Conservation (phyloP, 305 asterid genomes). For the Fraxinus floribunda region DNA sequence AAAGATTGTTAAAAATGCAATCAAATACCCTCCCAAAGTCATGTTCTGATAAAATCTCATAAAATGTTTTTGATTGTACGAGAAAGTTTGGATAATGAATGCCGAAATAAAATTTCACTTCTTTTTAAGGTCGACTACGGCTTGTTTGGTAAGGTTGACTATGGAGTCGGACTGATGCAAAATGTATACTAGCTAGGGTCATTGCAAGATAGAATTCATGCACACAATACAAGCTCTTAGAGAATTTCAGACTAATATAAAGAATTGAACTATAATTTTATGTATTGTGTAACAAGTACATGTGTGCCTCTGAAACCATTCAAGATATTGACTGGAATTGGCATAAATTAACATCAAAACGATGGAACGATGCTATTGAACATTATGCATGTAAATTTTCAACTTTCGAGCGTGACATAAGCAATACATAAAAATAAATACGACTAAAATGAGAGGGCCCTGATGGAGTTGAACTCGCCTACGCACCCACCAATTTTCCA, state of each 20-base stretch:
- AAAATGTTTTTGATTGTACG: background rate
- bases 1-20: conserved; percentile 47
- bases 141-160: background rate
- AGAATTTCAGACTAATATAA: background rate
- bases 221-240: background rate
- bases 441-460: background rate
- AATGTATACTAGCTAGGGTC: background rate
- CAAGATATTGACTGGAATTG: background rate
- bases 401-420: background rate
- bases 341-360: too few relatives aligned
- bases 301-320: background rate
- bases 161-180: background rate
- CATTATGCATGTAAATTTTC: background rate
- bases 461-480: background rate
- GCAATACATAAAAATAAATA: background rate
- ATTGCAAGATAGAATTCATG: background rate
- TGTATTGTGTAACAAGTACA: background rate
- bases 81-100: background rate
- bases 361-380: background rate
- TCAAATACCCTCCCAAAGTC: conserved; percentile 43
- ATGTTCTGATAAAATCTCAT: background rate
- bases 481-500: background rate
- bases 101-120: background rate
- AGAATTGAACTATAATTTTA: background rate
- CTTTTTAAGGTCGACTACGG: background rate